Conservation (phyloP, 2,329 filamentous ascomycete species). For the Aureobasidium sp. region DNA sequence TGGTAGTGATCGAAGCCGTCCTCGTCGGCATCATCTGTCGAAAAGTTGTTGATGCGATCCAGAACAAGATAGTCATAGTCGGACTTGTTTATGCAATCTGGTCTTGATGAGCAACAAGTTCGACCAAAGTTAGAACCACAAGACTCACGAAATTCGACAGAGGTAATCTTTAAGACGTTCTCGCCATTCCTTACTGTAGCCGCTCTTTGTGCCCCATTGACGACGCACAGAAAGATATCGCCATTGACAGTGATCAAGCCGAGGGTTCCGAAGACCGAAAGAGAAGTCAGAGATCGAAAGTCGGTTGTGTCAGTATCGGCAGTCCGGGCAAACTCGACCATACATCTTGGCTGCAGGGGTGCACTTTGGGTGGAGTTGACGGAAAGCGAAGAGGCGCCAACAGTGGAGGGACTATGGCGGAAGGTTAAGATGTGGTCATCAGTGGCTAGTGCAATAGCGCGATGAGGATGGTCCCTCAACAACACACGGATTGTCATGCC, state of each 20-base stretch:
- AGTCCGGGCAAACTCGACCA: conserved; percentile 72
- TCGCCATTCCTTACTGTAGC: conserved; percentile 80
- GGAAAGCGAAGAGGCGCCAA: conserved; percentile 40
- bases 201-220: conserved; percentile 68
- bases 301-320: conserved; percentile 60
- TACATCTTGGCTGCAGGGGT: conserved; percentile 52
- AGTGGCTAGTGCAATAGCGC: conserved; percentile 79
- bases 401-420: conserved; percentile 61
- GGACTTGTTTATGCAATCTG: conserved; percentile 76
- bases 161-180: conserved; percentile 76
- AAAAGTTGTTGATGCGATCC: conserved; percentile 48
- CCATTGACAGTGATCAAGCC: conserved; percentile 75
- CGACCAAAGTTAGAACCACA: neutral
- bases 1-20: conserved; percentile 44
- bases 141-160: conserved; percentile 65
- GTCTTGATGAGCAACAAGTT: neutral
- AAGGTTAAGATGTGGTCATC: conserved; percentile 74
- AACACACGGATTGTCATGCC: conserved; percentile 63
- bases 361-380: conserved; percentile 25
- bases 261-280: conserved; percentile 74
- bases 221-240: conserved; percentile 85
- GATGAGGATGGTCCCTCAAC: conserved; percentile 76
- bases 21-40: conserved; percentile 43
- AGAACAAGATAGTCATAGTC: conserved; percentile 72
- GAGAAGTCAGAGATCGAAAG: conserved; percentile 65